These are phyloP conservation scores for Trichoderma sp. DNA, from an alignment of 2,329 filamentous ascomycete species.

Conservation along the genomic window DNA sequence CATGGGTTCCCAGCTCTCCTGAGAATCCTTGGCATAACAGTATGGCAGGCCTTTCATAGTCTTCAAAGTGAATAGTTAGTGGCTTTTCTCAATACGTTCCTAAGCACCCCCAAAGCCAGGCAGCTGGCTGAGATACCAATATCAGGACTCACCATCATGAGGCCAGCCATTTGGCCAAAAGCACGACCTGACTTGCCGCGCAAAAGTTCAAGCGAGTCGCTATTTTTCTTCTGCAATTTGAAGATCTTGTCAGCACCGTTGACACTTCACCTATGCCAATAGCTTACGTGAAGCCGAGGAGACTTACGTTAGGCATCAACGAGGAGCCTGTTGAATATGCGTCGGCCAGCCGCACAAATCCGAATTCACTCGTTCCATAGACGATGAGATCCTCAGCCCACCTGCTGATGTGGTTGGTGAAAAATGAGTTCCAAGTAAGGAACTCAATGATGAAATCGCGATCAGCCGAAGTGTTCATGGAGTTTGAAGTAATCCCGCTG, in stretches of 20 bases:
- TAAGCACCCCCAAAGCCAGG: too few relatives aligned
- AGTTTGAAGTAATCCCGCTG: constrained; percentile 73
- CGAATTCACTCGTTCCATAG: constrained; percentile 75
- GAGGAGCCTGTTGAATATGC: constrained; percentile 57
- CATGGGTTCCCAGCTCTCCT: constrained; percentile 84
- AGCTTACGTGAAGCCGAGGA: too few relatives aligned
- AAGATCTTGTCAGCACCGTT: too few relatives aligned
- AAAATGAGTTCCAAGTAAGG: constrained; percentile 75
- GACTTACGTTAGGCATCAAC: not conserved
- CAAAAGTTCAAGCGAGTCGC: constrained; percentile 70
- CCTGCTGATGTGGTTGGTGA: constrained; percentile 78
- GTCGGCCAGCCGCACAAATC: constrained; percentile 76
- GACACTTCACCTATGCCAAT: too few relatives aligned
- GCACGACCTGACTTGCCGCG: constrained; percentile 74
- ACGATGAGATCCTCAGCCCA: constrained; percentile 82
- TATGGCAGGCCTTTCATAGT: constrained; percentile 64
- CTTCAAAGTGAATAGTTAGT: too few relatives aligned
- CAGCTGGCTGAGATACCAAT: too few relatives aligned
- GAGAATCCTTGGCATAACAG: constrained; percentile 91
- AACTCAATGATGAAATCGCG: constrained; percentile 82
- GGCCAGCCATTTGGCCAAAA: constrained; percentile 79
- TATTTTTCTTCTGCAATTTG: constrained; percentile 55
- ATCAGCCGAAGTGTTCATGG: constrained; percentile 73
- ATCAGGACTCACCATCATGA: constrained; percentile 63
- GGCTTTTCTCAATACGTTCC: too few relatives aligned